A percentile compares a stretch with the other conserved stretches of the same genome.
These are phyloP conservation scores for Aegle marmelos DNA, from an alignment of 345 rosid species.

Conservation along the genomic window DNA sequence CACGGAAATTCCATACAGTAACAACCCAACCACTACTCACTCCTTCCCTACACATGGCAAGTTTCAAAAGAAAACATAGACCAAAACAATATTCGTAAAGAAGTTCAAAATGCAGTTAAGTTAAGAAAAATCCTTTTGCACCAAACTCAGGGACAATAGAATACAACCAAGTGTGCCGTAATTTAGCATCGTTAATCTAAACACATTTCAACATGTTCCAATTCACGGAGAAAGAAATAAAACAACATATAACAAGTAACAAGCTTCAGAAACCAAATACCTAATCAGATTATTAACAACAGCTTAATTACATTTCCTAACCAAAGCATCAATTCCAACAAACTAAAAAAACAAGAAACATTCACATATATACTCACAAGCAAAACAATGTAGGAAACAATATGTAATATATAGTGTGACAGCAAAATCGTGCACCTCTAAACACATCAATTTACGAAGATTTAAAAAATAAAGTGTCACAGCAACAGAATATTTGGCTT, in stretches of 20 bases:
- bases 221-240: not conserved
- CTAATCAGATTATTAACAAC: too few relatives aligned
- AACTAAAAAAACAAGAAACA: not conserved
- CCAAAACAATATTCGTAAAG: not conserved
- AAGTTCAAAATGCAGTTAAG: not conserved
- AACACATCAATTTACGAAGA: not conserved
- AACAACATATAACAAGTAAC: not conserved
- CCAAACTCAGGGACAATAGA: not conserved
- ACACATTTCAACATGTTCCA: not conserved
- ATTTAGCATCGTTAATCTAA: not conserved
- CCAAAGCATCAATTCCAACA: not conserved
- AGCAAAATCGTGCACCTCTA: not conserved
- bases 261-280: not conserved
- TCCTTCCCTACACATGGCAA: not conserved
- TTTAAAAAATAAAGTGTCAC: not conserved
- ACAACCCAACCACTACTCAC: not conserved
- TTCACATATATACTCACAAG: not conserved
- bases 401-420: not conserved
- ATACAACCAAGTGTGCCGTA: not conserved
- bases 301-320: not conserved
- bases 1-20: not conserved
- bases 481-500: constrained; percentile 13
- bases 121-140: not conserved
- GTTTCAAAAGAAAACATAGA: not conserved
- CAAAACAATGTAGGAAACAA: not conserved